These are phyloP conservation scores for Beauveria brongniartii DNA, from an alignment of 2,329 filamentous ascomycete species.

Conservation along the genomic window DNA sequence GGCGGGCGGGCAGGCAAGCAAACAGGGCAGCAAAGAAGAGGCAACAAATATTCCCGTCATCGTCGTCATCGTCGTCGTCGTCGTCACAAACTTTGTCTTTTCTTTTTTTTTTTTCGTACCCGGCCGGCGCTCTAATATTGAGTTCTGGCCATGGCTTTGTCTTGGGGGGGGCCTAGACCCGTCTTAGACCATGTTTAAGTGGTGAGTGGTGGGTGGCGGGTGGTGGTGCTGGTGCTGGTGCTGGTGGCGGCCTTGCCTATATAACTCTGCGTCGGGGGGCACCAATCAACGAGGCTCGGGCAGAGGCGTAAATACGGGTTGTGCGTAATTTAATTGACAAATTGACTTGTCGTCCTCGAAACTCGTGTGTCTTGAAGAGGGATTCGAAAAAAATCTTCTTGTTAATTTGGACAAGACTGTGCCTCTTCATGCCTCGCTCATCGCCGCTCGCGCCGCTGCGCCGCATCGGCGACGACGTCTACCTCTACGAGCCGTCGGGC, in stretches of 20 bases:
- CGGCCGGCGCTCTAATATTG: no score
- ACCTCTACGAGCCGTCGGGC: conserved; percentile 5
- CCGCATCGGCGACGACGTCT: conserved; percentile 7
- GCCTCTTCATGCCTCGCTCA: background rate
- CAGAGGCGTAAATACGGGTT: no score
- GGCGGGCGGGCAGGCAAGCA: no score
- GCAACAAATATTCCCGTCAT: background rate
- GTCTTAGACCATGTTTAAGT: conserved; percentile 6
- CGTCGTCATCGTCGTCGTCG: no score
- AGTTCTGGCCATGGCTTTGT: background rate
- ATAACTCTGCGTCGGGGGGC: background rate
- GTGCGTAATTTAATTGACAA: no score
- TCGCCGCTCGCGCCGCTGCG: conserved; percentile 1
- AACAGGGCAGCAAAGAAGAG: background rate
- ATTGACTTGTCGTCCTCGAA: no score
- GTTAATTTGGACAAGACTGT: no score
- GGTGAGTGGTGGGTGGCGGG: background rate
- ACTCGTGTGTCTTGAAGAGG: no score
- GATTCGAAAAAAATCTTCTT: no score
- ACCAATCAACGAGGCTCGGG: no score
- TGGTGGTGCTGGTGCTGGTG: background rate
- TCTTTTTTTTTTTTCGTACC: background rate
- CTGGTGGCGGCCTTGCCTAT: background rate
- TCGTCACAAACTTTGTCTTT: background rate
- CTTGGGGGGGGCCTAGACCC: background rate